Conservation (phyloP, 441 rosid species). For the Sinapis alba region DNA sequence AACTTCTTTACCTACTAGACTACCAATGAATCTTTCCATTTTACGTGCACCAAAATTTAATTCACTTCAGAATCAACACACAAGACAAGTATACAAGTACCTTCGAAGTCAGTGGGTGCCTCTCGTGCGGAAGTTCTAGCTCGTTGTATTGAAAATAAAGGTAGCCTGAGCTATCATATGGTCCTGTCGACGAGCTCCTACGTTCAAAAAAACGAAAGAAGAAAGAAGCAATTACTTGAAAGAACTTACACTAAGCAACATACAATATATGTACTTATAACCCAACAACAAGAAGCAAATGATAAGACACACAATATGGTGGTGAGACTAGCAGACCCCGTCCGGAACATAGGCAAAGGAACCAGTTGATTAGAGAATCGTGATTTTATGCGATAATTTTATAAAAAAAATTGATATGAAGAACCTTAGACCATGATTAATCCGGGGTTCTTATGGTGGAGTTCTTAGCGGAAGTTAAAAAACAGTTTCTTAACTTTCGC, state of each 20-base stretch:
- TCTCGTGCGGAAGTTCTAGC: background rate
- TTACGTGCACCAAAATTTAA: background rate
- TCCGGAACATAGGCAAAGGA: too few relatives aligned
- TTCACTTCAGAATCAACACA: background rate
- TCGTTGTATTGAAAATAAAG: conserved; percentile 24
- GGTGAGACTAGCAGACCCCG: too few relatives aligned
- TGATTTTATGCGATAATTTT: too few relatives aligned
- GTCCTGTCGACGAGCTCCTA: conserved; percentile 11
- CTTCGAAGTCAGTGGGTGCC: background rate
- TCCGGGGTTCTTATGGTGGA: too few relatives aligned
- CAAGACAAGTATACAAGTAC: conserved; percentile 15
- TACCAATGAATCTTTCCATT: background rate
- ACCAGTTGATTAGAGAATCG: too few relatives aligned
- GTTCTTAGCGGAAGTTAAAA: too few relatives aligned
- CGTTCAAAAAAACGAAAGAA: conserved; percentile 11
- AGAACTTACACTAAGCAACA: background rate
- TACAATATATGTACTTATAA: background rate
- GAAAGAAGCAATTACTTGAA: conserved; percentile 10
- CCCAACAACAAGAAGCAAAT: background rate
- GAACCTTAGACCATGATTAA: too few relatives aligned
- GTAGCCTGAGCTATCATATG: background rate
- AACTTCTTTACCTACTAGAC: background rate
- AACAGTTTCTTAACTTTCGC: too few relatives aligned
- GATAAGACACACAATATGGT: background rate
- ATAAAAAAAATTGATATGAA: too few relatives aligned